These are phyloP conservation scores for Tolypocladium tropicale DNA, from an alignment of 2,329 filamentous ascomycete genomes.

Conservation along the genomic window DNA sequence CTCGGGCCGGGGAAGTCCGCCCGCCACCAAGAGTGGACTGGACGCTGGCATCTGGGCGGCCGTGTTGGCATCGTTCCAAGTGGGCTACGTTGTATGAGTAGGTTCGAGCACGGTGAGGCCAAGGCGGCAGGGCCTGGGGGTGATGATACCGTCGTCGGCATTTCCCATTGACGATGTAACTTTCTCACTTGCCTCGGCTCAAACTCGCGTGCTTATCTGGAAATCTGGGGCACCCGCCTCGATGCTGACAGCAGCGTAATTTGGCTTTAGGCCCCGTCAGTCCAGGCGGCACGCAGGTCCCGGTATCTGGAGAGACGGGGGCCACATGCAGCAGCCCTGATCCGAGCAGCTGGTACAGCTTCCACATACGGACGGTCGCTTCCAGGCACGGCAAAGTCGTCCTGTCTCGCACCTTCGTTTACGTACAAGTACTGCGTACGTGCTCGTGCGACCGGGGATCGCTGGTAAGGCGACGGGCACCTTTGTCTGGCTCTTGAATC, in stretches of 20 bases:
- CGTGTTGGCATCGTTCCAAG: not conserved
- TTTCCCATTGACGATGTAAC: not conserved
- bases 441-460: not conserved
- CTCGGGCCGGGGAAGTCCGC: constrained; percentile 19
- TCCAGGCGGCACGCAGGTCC: not conserved
- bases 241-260: not conserved
- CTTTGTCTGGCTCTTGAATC: not conserved
- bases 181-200: not conserved
- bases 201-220: not conserved
- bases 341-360: constrained; percentile 2
- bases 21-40: constrained; percentile 1
- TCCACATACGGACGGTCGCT: constrained; percentile 1
- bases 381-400: not conserved
- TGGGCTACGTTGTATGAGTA: no score
- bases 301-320: not conserved
- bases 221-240: not conserved
- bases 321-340: constrained; percentile 2
- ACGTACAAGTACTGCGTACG: not conserved
- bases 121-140: not conserved
- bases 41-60: not conserved
- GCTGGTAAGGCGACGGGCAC: not conserved
- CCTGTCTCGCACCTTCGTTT: not conserved
- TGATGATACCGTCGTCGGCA: not conserved
- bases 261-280: not conserved
- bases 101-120: no score